Evolutionary conservation across 2,329 filamentous ascomycete genomes (phyloP).

Genomic region (Fusarium sublunatum): DNA sequence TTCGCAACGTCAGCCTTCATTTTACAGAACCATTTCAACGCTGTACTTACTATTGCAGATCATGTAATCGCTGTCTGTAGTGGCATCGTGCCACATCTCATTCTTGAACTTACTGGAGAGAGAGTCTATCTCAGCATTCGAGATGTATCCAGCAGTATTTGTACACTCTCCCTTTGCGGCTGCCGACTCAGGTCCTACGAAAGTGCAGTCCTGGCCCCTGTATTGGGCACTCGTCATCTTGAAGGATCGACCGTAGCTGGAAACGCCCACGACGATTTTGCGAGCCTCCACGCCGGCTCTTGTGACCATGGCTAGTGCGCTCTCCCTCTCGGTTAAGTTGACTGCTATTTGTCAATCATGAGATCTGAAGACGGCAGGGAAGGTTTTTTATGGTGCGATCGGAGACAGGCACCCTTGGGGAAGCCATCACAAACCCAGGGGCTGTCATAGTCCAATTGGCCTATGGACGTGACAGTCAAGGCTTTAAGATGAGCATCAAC

Average conservation of each 20-base stretch:
- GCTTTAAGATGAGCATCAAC: too few species aligned
- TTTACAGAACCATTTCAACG: too few species aligned
- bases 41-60: too few species aligned
- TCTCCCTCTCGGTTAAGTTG: slow-evolving; percentile 52
- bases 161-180: slow-evolving; percentile 13
- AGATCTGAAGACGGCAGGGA: not conserved
- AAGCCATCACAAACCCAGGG: slow-evolving; percentile 11
- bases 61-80: too few species aligned
- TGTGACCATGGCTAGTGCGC: slow-evolving; percentile 49
- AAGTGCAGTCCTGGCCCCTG: slow-evolving; percentile 5
- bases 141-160: slow-evolving; percentile 10
- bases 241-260: slow-evolving; percentile 46
- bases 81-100: too few species aligned
- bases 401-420: too few species aligned
- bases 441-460: slow-evolving; percentile 48
- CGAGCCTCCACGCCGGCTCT: slow-evolving; percentile 23
- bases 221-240: slow-evolving; percentile 43
- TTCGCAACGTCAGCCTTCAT: too few species aligned
- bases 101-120: too few species aligned
- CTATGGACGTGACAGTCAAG: too few species aligned
- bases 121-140: slow-evolving; percentile 18
- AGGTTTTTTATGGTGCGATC: slow-evolving; percentile 1
- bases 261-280: slow-evolving; percentile 26
- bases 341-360: slow-evolving; percentile 19
- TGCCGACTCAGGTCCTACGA: slow-evolving; percentile 11